These are phyloP conservation scores for Coprinopsis cinerea DNA, from an alignment of 768 basidiomycete species.

Conservation along the genomic window DNA sequence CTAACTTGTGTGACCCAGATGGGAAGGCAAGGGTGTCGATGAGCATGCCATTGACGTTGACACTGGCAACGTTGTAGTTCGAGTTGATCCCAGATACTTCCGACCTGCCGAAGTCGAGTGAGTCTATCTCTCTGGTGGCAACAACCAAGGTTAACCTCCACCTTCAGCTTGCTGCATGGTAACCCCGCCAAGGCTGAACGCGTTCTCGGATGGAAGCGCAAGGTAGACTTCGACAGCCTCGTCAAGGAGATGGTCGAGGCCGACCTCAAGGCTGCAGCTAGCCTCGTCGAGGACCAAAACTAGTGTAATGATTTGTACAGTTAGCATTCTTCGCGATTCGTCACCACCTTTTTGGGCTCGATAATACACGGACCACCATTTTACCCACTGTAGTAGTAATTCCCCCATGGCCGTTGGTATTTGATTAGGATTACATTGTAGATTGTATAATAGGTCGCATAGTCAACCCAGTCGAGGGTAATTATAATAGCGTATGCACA, in stretches of 20 bases:
- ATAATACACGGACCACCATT: no score
- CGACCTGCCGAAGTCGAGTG: constrained; percentile 94
- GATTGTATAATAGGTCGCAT: no score
- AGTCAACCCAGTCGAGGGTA: no score
- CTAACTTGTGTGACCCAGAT: constrained; percentile 38
- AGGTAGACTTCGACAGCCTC: constrained; percentile 75
- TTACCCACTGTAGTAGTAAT: no score
- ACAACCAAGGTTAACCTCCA: constrained; percentile 5
- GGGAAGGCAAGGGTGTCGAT: constrained; percentile 70
- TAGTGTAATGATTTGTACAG: constrained; percentile 22
- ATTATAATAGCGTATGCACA: no score
- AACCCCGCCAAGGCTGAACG: constrained; percentile 89
- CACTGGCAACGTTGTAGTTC: constrained; percentile 69
- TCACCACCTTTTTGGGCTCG: no score
- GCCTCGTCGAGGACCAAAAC: constrained; percentile 82
- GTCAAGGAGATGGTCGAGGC: constrained; percentile 90
- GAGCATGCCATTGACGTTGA: constrained; percentile 73
- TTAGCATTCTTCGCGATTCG: background rate
- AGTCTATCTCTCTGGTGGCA: constrained; percentile 25
- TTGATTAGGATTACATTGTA: no score
- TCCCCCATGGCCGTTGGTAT: no score
- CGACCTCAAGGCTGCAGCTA: constrained; percentile 68
- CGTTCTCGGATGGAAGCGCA: constrained; percentile 85
- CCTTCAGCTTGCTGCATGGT: constrained; percentile 68
- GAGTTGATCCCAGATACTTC: constrained; percentile 87